Evolutionary conservation across 306 rosid genomes (phyloP).

Genomic region (Glycine soja): DNA sequence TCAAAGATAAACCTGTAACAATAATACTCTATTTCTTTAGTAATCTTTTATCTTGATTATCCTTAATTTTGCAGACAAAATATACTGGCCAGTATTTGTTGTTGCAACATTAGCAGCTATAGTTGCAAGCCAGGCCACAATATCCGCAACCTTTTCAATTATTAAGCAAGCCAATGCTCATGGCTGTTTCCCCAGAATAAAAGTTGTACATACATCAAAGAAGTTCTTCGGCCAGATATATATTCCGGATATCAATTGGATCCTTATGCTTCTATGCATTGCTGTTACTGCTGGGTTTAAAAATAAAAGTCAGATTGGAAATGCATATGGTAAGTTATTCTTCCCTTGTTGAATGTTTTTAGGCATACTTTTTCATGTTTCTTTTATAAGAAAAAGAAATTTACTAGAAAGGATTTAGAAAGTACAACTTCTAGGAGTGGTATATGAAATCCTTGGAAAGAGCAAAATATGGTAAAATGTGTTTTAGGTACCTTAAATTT

Average conservation of each 20-base stretch:
- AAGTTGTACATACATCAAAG: conserved; percentile 89
- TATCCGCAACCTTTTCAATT: conserved; percentile 85
- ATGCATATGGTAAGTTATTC: conserved; percentile 80
- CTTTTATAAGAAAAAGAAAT: not conserved
- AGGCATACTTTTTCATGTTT: not conserved
- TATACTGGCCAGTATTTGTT: conserved; percentile 91
- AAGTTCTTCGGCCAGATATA: conserved; percentile 81
- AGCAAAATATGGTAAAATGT: not conserved
- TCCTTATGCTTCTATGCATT: conserved; percentile 94
- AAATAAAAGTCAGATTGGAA: conserved; percentile 91
- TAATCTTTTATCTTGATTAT: conserved; percentile 25
- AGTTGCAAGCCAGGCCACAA: conserved; percentile 96
- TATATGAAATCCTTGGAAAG: not conserved
- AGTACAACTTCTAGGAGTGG: not conserved
- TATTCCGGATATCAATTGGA: conserved; percentile 92
- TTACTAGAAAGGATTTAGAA: not conserved
- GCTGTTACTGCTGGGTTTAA: conserved; percentile 89
- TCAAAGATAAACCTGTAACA: too few species aligned
- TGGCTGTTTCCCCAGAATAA: conserved; percentile 96
- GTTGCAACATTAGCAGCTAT: conserved; percentile 93
- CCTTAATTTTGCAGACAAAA: conserved; percentile 55
- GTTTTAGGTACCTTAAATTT: too few species aligned
- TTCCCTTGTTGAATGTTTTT: conserved; percentile 13
- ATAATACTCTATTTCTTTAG: too few species aligned
- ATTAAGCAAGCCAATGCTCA: conserved; percentile 94